Evolutionary conservation across 1,284 basidiomycete genomes (phyloP).

Genomic region (Chondrostereum purpureum): DNA sequence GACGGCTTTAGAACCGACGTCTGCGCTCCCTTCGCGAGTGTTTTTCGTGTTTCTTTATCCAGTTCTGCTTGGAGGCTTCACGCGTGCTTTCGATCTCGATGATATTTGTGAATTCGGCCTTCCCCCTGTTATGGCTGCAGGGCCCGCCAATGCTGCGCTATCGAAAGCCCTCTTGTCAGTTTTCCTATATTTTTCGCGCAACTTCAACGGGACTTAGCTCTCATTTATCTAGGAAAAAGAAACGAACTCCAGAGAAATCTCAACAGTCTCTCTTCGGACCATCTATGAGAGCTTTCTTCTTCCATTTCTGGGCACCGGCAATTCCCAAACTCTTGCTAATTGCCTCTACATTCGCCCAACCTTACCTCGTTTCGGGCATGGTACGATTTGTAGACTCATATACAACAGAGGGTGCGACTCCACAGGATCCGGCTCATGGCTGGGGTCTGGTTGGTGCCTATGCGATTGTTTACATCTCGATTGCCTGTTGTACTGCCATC

Average conservation of each 20-base stretch:
- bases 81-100: conserved; percentile 7
- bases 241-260: conserved; percentile 2
- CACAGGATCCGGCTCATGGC: conserved; percentile 13
- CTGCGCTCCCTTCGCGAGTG: conserved; percentile 7
- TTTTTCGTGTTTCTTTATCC: conserved; percentile 8
- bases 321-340: conserved; percentile 17
- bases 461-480: conserved; percentile 15
- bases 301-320: conserved; percentile 14
- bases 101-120: conserved; percentile 8
- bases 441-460: conserved; percentile 22
- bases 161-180: conserved; percentile 7
- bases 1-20: conserved; percentile 5
- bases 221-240: too few species aligned
- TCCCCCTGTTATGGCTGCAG: conserved; percentile 6
- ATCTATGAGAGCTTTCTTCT: conserved; percentile 12
- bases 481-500: conserved; percentile 16
- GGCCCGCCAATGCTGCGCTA: conserved; percentile 5
- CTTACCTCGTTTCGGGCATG: conserved; percentile 18
- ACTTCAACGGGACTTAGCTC: too few species aligned
- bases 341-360: conserved; percentile 19
- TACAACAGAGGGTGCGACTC: conserved; percentile 1
- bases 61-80: conserved; percentile 7
- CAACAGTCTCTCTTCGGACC: conserved; percentile 10
- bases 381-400: conserved; percentile 15
- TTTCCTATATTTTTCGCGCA: neutral